Percentiles rank a stretch among this genome's conserved stretches.
These are phyloP conservation scores for Oleoguttula mirabilis DNA, from an alignment of 495 filamentous ascomycete genomes.

Conservation along the genomic window DNA sequence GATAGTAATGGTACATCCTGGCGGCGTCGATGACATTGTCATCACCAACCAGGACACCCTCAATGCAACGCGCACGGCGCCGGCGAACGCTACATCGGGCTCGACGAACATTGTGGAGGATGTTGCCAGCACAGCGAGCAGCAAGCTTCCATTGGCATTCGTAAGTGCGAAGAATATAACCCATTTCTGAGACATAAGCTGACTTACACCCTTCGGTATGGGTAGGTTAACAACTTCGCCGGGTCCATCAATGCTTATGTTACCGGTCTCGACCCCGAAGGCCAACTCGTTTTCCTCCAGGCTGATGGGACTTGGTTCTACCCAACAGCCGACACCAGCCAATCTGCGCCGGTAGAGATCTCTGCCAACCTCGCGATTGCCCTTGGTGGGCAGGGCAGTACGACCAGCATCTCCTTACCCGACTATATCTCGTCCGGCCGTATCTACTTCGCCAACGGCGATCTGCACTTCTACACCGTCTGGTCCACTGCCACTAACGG, in stretches of 20 bases:
- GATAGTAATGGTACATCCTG: slow-evolving; percentile 8
- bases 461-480: slow-evolving; percentile 34
- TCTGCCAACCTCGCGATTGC: slow-evolving; percentile 24
- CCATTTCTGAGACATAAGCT: neutral
- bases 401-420: slow-evolving; percentile 31
- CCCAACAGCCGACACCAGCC: slow-evolving; percentile 23
- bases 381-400: slow-evolving; percentile 26
- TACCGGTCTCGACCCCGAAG: slow-evolving; percentile 27
- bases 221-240: slow-evolving; percentile 33
- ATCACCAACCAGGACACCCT: slow-evolving; percentile 16
- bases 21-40: slow-evolving; percentile 10
- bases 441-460: slow-evolving; percentile 34
- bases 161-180: slow-evolving; percentile 13
- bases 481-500: slow-evolving; percentile 18
- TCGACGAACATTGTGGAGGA: too few relatives aligned
- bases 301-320: slow-evolving; percentile 30
- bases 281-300: slow-evolving; percentile 28
- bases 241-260: slow-evolving; percentile 31
- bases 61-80: slow-evolving; percentile 13
- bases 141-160: too few relatives aligned
- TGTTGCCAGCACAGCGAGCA: too few relatives aligned
- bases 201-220: slow-evolving; percentile 20
- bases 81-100: neutral
- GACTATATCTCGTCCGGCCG: slow-evolving; percentile 32
- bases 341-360: slow-evolving; percentile 24